phyloP scores from a whole-genome alignment of 352 stramenopile species.

The Aphanomyces cochlioides region DNA sequence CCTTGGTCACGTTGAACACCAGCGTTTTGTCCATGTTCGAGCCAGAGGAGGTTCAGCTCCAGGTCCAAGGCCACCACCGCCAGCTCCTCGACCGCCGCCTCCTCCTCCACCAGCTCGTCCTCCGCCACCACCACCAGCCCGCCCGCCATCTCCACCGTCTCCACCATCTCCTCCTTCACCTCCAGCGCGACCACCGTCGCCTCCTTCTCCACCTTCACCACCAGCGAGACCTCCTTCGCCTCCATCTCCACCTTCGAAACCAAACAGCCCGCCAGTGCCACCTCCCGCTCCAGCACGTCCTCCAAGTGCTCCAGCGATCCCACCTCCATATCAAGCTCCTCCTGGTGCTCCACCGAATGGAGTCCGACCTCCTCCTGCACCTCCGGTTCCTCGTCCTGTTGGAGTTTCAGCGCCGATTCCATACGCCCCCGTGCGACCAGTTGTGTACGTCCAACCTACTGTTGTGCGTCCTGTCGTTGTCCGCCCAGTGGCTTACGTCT shows the following conservation, averaged over 20 bases:
- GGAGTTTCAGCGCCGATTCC: not conserved
- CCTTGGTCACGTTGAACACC: too few relatives aligned
- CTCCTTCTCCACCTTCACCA: too few relatives aligned
- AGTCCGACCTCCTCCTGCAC: not conserved
- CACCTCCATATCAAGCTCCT: constrained; percentile 9
- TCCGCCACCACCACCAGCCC: too few relatives aligned
- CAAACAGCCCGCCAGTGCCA: not conserved
- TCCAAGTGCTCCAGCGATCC: not conserved
- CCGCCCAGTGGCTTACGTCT: constrained; percentile 12
- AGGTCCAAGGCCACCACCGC: too few relatives aligned
- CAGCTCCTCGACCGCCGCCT: not conserved
- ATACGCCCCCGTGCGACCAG: not conserved
- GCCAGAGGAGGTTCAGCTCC: too few relatives aligned
- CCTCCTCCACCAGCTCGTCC: too few relatives aligned
- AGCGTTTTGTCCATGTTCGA: too few relatives aligned
- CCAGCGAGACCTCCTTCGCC: too few relatives aligned
- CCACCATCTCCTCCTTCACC: too few relatives aligned
- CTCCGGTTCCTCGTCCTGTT: constrained; percentile 2
- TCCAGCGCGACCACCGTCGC: too few relatives aligned
- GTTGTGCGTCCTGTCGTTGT: constrained; percentile 22
- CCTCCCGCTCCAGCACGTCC: not conserved
- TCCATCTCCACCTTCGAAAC: too few relatives aligned
- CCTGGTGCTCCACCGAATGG: not conserved
- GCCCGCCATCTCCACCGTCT: too few relatives aligned
- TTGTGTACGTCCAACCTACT: constrained; percentile 6